Conservation (phyloP, 306 rosid genomes). For the Fagus crenata region DNA sequence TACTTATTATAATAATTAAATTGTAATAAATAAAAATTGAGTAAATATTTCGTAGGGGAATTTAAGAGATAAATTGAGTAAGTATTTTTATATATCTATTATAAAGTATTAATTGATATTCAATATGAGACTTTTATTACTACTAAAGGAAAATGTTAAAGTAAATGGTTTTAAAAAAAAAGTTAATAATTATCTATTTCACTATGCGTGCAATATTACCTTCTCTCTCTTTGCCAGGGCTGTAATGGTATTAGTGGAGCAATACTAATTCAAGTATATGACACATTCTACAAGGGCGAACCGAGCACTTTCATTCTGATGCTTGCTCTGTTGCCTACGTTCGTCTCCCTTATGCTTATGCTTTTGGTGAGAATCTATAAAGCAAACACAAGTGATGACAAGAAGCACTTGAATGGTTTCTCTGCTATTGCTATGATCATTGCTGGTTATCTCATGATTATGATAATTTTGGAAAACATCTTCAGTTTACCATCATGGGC, state of each 20-base stretch:
- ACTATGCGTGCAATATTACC: too few species aligned
- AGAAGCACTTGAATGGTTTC: slow-evolving; percentile 64
- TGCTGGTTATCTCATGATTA: slow-evolving; percentile 65
- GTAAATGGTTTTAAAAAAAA: too few species aligned
- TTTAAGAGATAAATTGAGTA: too few species aligned
- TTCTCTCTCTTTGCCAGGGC: too few species aligned
- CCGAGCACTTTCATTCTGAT: slow-evolving; percentile 61
- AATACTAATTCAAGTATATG: slow-evolving; percentile 65
- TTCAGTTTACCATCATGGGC: slow-evolving; percentile 55
- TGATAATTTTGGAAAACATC: slow-evolving; percentile 52
- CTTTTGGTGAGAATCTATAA: slow-evolving; percentile 59
- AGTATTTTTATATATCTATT: too few species aligned
- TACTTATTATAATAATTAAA: too few species aligned
- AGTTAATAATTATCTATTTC: too few species aligned
- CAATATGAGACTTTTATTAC: too few species aligned
- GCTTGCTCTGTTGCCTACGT: slow-evolving; percentile 69
- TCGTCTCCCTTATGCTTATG: slow-evolving; percentile 50
- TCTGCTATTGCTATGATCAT: slow-evolving; percentile 53
- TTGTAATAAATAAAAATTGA: too few species aligned
- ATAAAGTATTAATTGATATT: too few species aligned
- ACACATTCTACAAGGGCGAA: slow-evolving; percentile 50
- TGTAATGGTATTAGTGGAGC: slow-evolving; percentile 63
- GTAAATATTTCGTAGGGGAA: too few species aligned
- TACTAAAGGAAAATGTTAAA: too few species aligned
- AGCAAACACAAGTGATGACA: slow-evolving; percentile 37